Percentiles rank a stretch among this genome's conserved stretches.
phyloP scores from a whole-genome alignment of 2,329 filamentous ascomycete genomes.

The Cercospora brassicicola region DNA sequence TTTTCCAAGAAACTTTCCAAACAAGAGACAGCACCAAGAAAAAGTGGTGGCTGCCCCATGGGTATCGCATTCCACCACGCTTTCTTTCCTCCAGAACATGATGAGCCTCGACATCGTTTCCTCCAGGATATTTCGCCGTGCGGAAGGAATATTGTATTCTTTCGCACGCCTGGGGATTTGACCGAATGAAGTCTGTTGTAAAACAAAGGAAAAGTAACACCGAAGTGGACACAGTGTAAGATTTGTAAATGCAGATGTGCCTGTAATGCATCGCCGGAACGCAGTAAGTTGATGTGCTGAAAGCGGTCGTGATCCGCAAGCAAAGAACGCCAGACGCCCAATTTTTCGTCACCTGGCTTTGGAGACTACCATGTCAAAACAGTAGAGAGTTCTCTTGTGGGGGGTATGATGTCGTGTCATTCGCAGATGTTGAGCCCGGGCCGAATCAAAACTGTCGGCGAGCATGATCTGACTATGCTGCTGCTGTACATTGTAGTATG shows the following conservation, averaged over 20 bases:
- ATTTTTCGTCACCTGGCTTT: neutral
- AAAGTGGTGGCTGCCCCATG: neutral
- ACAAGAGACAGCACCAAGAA: neutral
- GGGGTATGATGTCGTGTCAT: constrained; percentile 9
- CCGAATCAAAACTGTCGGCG: constrained; percentile 5
- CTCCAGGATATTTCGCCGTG: neutral
- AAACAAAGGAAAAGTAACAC: constrained; percentile 1
- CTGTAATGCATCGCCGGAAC: constrained; percentile 13
- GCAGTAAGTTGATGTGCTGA: constrained; percentile 2
- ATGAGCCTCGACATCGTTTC: neutral
- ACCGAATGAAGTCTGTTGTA: neutral
- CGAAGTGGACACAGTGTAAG: neutral
- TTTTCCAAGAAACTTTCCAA: neutral
- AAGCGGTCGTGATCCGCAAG: constrained; percentile 3
- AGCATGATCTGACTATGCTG: constrained; percentile 13
- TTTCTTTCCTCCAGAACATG: neutral
- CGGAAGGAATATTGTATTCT: neutral
- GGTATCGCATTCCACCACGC: neutral
- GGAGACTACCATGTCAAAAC: neutral
- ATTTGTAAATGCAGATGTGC: constrained; percentile 8
- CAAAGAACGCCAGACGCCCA: neutral
- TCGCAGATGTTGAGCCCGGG: constrained; percentile 6
- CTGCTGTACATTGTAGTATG: constrained; percentile 23
- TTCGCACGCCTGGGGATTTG: neutral
- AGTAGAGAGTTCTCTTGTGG: neutral